Base-by-base conservation (phyloP, 2,329 filamentous ascomycete genomes). In the Alternaria metachromatica region DNA sequence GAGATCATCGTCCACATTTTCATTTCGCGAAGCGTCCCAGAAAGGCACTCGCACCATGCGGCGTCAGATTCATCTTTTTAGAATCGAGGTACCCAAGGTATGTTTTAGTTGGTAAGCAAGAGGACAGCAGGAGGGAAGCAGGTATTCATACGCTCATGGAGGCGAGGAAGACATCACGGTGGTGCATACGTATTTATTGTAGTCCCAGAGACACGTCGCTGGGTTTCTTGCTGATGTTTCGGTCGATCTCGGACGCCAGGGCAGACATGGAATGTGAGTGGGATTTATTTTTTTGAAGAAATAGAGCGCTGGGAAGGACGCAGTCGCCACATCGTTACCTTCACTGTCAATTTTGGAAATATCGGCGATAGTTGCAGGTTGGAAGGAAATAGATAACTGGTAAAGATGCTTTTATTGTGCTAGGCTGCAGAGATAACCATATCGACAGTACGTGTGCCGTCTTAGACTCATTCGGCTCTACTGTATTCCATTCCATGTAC, bases 321-420 rank as follows among this genome's bases (percentile, higher is more conserved):
- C 30, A 15, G 13, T 9, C 7, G 13, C 13, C 30, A 37, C 30
- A 37, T 15, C 3, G 7, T 30, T 28, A 5, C 26, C 3, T 12
- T 13, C 23, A 6, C 7, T 25, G 6, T 25, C 23, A 6, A 1
- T 13, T 33, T 33, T 33, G 30, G 6, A 8, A 15, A 33, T 0
- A 33, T 15, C 7, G 2, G 4, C 5, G 15, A 4, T n/a, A 8
- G 33, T 4, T 37, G 15, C n/a, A n/a, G 0, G 2, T 5, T 37
- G 0, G 4, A 15, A 2, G 4, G 15, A 1, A 5, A 9, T 4
- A 15, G 0, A 37, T 0, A 2, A 4, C 7, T 2, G 7, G 7
- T 37, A 2, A 0, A 5, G 33, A 0, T 37, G 4, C 4, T n/a
- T 37, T 37, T 37, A n/a, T 37, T 9, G 2, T 37, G 33, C 33